Evolutionary conservation across 225 moss, liverwort and hornwort species (phyloP).

Genomic region (Marchantia paleacea): DNA sequence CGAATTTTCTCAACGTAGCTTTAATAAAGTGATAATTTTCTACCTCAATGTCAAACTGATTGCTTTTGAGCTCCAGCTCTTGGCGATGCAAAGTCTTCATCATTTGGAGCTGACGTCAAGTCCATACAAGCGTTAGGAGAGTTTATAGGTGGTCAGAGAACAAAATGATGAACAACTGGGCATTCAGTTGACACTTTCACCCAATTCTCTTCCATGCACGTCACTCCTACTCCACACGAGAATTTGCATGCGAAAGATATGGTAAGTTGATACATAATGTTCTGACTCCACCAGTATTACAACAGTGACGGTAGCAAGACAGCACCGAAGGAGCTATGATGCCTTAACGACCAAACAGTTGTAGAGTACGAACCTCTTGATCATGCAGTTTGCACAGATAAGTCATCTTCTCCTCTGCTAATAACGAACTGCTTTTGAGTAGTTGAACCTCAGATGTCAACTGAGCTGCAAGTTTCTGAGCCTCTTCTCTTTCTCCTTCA

Average conservation of each 20-base stretch:
- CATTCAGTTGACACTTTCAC: not conserved
- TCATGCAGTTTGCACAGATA: slow-evolving; percentile 39
- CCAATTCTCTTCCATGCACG: not conserved
- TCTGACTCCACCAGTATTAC: not conserved
- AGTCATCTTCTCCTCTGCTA: slow-evolving; percentile 42
- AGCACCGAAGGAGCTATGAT: not conserved
- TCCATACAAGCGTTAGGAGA: not conserved
- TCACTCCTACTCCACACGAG: not conserved
- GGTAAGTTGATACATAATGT: not conserved
- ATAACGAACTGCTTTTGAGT: slow-evolving; percentile 43
- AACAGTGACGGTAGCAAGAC: not conserved
- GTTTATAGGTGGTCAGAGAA: not conserved
- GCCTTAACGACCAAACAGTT: not conserved
- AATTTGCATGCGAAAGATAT: not conserved
- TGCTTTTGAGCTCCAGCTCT: slow-evolving; percentile 42
- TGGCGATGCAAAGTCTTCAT: slow-evolving; percentile 36
- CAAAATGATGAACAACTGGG: not conserved
- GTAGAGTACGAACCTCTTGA: slow-evolving; percentile 38
- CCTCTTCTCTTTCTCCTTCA: slow-evolving; percentile 38
- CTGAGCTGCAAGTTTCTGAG: slow-evolving; percentile 40
- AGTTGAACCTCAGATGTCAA: slow-evolving; percentile 52
- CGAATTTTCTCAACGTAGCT: no score
- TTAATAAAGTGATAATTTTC: not conserved
- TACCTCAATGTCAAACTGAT: slow-evolving; percentile 47
- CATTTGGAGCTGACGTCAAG: slow-evolving; percentile 38